Percentiles rank a stretch among this genome's conserved stretches.
Evolutionary conservation across 192 early-diverging fungal species (phyloP).

Genomic region (Thamnidium elegans): DNA sequence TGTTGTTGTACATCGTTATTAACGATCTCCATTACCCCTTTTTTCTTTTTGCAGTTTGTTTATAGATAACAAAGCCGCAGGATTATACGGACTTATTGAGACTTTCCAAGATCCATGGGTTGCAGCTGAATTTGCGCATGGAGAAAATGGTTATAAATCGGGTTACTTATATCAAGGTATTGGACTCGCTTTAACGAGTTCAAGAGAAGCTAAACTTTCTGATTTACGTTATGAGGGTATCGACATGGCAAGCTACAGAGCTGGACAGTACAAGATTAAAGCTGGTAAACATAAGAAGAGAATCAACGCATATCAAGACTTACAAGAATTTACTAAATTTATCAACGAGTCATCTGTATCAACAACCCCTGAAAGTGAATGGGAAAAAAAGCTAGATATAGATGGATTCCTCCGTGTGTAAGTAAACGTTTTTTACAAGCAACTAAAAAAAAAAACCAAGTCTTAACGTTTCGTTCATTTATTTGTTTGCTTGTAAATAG

Average conservation of each 20-base stretch:
- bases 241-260: constrained; percentile 1
- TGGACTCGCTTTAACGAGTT: not conserved
- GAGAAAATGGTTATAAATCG: not conserved
- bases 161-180: constrained; percentile 14
- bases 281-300: not conserved
- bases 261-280: constrained; percentile 4
- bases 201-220: not conserved
- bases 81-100: constrained; percentile 9
- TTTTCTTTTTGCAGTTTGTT: constrained; percentile 13
- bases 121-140: not conserved
- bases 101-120: constrained; percentile 10
- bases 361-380: not conserved
- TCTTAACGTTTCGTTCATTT: too few species aligned
- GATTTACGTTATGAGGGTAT: constrained; percentile 4
- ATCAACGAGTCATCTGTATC: not conserved
- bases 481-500: not conserved
- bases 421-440: not conserved
- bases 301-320: not conserved
- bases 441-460: too few species aligned
- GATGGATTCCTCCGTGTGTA: constrained; percentile 13
- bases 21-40: too few species aligned
- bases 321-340: constrained; percentile 12
- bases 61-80: constrained; percentile 8
- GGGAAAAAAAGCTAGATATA: constrained; percentile 4
- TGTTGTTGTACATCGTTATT: too few species aligned